These are phyloP conservation scores for Xylaria sp. DNA, from an alignment of 2,329 filamentous ascomycete species.

Conservation along the genomic window DNA sequence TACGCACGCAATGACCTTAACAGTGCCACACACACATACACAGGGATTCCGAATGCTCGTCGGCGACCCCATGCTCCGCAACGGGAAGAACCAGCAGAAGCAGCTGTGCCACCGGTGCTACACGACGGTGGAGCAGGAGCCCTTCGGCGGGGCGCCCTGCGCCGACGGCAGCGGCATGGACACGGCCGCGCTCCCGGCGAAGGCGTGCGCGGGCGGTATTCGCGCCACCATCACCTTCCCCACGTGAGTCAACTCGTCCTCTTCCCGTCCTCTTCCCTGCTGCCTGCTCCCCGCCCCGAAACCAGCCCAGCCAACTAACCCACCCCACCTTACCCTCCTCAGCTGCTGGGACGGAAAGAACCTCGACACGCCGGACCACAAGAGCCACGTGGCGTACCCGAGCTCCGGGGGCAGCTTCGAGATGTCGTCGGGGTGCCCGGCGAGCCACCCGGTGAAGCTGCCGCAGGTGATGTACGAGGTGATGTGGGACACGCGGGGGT, in stretches of 20 bases:
- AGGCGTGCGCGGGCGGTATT: slow-evolving; percentile 25
- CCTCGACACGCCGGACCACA: slow-evolving; percentile 35
- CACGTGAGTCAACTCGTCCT: slow-evolving; percentile 13
- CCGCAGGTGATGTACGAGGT: slow-evolving; percentile 44
- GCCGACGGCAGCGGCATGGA: slow-evolving; percentile 24
- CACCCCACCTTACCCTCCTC: not conserved
- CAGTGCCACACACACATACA: not conserved
- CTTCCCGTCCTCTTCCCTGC: not conserved
- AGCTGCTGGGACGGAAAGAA: slow-evolving; percentile 36
- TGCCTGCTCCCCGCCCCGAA: not conserved
- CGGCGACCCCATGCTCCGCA: slow-evolving; percentile 25
- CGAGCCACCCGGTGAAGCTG: slow-evolving; percentile 28
- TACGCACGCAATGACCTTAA: not conserved
- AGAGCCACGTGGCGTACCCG: slow-evolving; percentile 30
- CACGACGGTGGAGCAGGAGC: slow-evolving; percentile 26
- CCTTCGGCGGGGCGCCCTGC: slow-evolving; percentile 31
- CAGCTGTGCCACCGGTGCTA: slow-evolving; percentile 32
- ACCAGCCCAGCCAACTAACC: not conserved
- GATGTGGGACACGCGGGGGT: slow-evolving; percentile 40
- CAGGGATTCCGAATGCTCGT: slow-evolving; percentile 34
- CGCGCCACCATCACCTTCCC: slow-evolving; percentile 31
- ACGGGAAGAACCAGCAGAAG: slow-evolving; percentile 24
- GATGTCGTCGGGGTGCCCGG: slow-evolving; percentile 24
- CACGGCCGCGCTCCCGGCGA: slow-evolving; percentile 20
- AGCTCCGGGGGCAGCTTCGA: slow-evolving; percentile 25